These are phyloP conservation scores for Solanum hybrid DNA, from an alignment of 305 asterid genomes.

Conservation along the genomic window DNA sequence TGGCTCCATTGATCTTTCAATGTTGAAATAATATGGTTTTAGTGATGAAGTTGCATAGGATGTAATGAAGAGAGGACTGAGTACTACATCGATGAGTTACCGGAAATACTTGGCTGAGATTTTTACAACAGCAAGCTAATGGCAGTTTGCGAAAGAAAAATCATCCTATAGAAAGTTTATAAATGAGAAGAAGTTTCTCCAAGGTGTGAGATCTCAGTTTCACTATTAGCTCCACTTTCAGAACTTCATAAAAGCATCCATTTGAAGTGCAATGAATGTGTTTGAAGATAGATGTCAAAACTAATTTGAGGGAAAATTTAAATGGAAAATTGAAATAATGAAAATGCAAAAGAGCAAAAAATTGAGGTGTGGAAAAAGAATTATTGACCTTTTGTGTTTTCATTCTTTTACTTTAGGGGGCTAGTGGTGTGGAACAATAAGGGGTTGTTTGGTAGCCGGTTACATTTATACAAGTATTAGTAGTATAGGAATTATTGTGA, in stretches of 20 bases:
- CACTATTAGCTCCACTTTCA: neutral
- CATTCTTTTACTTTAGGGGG: neutral
- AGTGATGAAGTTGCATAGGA: neutral
- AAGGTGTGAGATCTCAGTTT: neutral
- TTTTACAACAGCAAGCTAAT: neutral
- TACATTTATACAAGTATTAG: neutral
- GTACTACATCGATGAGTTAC: neutral
- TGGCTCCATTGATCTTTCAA: neutral
- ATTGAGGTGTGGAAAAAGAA: neutral
- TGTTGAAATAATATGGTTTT: neutral
- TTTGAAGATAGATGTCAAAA: neutral
- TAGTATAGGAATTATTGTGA: neutral
- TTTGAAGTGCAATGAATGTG: neutral
- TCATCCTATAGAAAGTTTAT: neutral
- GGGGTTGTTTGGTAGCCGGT: neutral
- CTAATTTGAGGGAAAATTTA: neutral
- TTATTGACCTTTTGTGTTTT: neutral
- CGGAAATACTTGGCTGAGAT: neutral
- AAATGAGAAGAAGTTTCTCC: neutral
- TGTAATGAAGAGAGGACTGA: neutral
- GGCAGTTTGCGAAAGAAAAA: neutral
- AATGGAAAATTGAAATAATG: neutral
- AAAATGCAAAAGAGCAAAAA: neutral
- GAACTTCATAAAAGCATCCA: neutral
- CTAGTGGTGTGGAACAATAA: neutral